phyloP scores from a whole-genome alignment of 2,329 filamentous ascomycete species.

The Ceratocystis smalleyi region DNA sequence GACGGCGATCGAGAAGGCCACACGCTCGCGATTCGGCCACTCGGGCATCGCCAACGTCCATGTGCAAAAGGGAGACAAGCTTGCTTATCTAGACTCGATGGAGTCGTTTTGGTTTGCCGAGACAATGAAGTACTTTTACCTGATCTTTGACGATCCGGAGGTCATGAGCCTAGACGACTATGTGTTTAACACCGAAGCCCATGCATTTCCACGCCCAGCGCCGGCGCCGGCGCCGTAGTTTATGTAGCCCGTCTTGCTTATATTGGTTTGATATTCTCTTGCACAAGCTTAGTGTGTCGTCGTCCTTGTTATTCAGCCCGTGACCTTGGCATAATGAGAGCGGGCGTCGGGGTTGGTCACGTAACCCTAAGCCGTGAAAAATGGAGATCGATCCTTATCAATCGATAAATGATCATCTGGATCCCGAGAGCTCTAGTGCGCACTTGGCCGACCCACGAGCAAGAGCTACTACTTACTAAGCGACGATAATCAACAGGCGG shows the following conservation, averaged over 20 bases:
- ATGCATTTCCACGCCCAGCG: slow-evolving; percentile 26
- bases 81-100: slow-evolving; percentile 42
- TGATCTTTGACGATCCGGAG: slow-evolving; percentile 52
- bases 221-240: background rate
- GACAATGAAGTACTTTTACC: slow-evolving; percentile 61
- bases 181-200: slow-evolving; percentile 43
- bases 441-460: background rate
- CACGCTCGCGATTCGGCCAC: slow-evolving; percentile 33
- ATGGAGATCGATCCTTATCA: background rate
- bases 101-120: slow-evolving; percentile 60
- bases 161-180: slow-evolving; percentile 51
- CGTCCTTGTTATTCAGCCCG: background rate
- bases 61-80: slow-evolving; percentile 23
- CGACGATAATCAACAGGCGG: too few species aligned
- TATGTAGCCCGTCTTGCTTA: background rate
- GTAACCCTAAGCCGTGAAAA: background rate
- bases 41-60: slow-evolving; percentile 29
- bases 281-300: background rate
- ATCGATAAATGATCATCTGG: background rate
- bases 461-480: too few species aligned
- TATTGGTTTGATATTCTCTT: background rate
- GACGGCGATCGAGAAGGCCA: slow-evolving; percentile 30
- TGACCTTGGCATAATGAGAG: background rate
- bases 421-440: background rate
- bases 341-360: background rate